phyloP scores from a whole-genome alignment of 2,329 filamentous ascomycete genomes.

The Fusarium duplospermum region DNA sequence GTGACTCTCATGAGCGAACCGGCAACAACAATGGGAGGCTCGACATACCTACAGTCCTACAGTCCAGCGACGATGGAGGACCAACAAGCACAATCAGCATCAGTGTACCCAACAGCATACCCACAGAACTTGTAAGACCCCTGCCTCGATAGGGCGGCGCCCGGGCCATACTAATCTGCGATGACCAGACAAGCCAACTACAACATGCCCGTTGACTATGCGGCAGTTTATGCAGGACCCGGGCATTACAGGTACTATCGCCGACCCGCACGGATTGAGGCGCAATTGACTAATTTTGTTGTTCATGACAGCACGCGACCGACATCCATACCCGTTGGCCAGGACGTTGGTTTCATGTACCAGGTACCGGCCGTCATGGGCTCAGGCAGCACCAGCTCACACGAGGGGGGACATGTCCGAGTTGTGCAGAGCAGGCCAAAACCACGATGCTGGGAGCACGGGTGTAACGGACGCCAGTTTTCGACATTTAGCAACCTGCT shows the following conservation, averaged over 20 bases:
- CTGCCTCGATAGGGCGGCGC: constrained; percentile 35
- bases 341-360: constrained; percentile 58
- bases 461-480: constrained; percentile 94
- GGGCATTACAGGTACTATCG: constrained; percentile 55
- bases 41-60: constrained; percentile 63
- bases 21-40: constrained; percentile 55
- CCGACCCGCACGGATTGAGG: constrained; percentile 6
- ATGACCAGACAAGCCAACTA: constrained; percentile 50
- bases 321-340: constrained; percentile 52
- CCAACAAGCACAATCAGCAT: constrained; percentile 50
- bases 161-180: constrained; percentile 46
- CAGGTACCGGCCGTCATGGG: constrained; percentile 54
- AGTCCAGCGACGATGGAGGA: constrained; percentile 61
- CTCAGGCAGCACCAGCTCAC: constrained; percentile 48
- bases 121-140: constrained; percentile 52
- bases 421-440: constrained; percentile 86
- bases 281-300: constrained; percentile 32
- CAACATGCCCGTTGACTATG: constrained; percentile 59
- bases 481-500: constrained; percentile 96
- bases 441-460: constrained; percentile 96
- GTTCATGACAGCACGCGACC: constrained; percentile 50
- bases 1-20: constrained; percentile 65
- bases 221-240: constrained; percentile 49
- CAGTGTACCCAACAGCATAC: constrained; percentile 50
- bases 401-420: constrained; percentile 66